Conservation (phyloP, 257 asterid genomes). For the Solanum pinnatisectum region DNA sequence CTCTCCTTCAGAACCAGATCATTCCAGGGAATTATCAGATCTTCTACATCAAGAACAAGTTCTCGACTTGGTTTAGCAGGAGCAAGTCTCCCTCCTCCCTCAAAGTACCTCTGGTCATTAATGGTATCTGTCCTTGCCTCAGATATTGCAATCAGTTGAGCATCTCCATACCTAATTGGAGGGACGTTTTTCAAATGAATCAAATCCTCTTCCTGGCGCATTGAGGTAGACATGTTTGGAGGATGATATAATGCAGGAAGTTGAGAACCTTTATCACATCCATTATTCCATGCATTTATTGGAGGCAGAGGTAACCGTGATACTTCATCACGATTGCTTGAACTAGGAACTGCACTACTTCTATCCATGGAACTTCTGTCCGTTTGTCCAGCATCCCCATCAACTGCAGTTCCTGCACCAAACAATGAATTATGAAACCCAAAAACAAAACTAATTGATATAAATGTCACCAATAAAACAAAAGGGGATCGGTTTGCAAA, state of each 20-base stretch:
- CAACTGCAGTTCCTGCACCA: constrained; percentile 24
- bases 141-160: constrained; percentile 14
- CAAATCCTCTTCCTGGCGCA: constrained; percentile 23
- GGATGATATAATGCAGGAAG: constrained; percentile 29
- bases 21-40: constrained; percentile 75
- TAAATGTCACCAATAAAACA: neutral
- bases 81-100: constrained; percentile 37
- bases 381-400: constrained; percentile 39
- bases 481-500: neutral
- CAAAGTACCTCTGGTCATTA: constrained; percentile 13
- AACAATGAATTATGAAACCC: neutral
- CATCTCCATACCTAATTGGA: constrained; percentile 23
- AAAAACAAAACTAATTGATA: neutral
- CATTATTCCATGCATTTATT: constrained; percentile 47
- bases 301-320: constrained; percentile 23
- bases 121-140: constrained; percentile 24
- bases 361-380: constrained; percentile 31
- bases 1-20: constrained; percentile 80
- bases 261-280: constrained; percentile 42
- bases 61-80: constrained; percentile 34
- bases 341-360: constrained; percentile 27
- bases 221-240: constrained; percentile 24
- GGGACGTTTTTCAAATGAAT: constrained; percentile 30
- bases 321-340: constrained; percentile 42
- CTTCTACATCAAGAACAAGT: constrained; percentile 58